These are phyloP conservation scores for Choiromyces venosus DNA, from an alignment of 495 filamentous ascomycete species.

Conservation along the genomic window DNA sequence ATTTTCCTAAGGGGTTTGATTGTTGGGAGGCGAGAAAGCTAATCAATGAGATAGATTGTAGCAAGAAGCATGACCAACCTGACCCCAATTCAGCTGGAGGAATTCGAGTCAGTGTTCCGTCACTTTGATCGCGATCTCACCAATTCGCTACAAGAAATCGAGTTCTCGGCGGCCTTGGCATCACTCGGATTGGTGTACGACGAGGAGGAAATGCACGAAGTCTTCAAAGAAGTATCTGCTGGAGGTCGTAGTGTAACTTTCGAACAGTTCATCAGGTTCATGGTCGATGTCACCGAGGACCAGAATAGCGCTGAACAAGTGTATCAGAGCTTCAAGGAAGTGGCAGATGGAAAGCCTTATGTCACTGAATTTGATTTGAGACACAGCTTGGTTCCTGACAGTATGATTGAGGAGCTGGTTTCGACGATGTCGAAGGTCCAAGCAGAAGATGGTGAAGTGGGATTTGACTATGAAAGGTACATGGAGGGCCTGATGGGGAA, in stretches of 20 bases:
- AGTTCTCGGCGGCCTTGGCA: conserved; percentile 90
- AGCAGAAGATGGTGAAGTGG: conserved; percentile 30
- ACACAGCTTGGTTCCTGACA: conserved; percentile 89
- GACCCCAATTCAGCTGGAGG: conserved; percentile 94
- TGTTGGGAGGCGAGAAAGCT: neutral
- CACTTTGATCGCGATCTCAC: conserved; percentile 93
- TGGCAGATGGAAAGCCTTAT: conserved; percentile 96
- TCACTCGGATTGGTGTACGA: conserved; percentile 90
- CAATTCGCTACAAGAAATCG: conserved; percentile 86
- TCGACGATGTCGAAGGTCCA: conserved; percentile 64
- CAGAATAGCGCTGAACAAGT: conserved; percentile 98
- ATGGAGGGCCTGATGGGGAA: conserved; percentile 41
- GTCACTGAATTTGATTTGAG: conserved; percentile 95
- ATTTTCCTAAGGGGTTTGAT: neutral
- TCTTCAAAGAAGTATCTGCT: conserved; percentile 73
- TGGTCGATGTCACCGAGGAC: conserved; percentile 97
- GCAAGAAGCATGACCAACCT: conserved; percentile 98
- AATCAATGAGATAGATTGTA: conserved; percentile 52
- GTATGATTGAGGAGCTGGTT: conserved; percentile 86
- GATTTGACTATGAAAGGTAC: conserved; percentile 42
- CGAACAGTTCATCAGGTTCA: conserved; percentile 97
- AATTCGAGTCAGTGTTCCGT: conserved; percentile 94
- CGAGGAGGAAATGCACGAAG: conserved; percentile 91
- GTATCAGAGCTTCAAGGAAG: conserved; percentile 91
- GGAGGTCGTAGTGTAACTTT: conserved; percentile 76